Evolutionary conservation across 306 rosid genomes (phyloP), one percentile per base, ranked within the genome.

Genomic region (Casuarina equisetifolia): DNA sequence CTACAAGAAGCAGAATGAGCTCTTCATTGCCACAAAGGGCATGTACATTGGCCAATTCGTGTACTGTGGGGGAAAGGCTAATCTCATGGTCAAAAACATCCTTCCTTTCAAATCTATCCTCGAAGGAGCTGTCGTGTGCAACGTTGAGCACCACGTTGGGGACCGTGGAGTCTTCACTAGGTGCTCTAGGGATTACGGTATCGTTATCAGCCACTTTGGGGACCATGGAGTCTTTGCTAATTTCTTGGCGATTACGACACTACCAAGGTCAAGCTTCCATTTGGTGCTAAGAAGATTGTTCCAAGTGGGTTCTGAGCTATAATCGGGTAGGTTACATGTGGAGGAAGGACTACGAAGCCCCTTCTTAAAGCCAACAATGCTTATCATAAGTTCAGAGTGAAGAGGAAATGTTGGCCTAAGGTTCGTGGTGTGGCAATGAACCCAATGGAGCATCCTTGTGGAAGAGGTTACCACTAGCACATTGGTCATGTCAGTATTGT

Each of bases 361-460:
- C 78, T 85, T 20, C 85, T 85, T 5, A 85, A 85, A 46, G 88
- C 88, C 66, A 85, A 85, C 64, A 85, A 85, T 78, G 83, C 85
- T 12, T 81, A 85, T 53, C 88, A 84, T 83, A 84, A 84, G 74
- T 84, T 84, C 40, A 84, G 80, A n/a, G 88, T 84, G 72, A 84
- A 84, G 85, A 81, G 88, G 4, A 81, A 85, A 13, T 85, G 88
- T 76, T 85, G 88, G 85, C 85, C 85, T 0, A 85, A 85, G 88
- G 88, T 85, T 2, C 85, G 85, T 78, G 88, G 88, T 81, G 88
- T 85, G 70, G 88, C 85, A 3, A 85, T 85, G 88, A 85, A 85
- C 38, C 88, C 88, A 2, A 85, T 85, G 58, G 88, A 85, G 85
- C 88, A 85, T 85, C 88, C 88, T 68, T 85, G 81, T 5, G 81